Evolutionary conservation across 2,329 filamentous ascomycete species (phyloP).

Genomic region (Fusarium circinatum): DNA sequence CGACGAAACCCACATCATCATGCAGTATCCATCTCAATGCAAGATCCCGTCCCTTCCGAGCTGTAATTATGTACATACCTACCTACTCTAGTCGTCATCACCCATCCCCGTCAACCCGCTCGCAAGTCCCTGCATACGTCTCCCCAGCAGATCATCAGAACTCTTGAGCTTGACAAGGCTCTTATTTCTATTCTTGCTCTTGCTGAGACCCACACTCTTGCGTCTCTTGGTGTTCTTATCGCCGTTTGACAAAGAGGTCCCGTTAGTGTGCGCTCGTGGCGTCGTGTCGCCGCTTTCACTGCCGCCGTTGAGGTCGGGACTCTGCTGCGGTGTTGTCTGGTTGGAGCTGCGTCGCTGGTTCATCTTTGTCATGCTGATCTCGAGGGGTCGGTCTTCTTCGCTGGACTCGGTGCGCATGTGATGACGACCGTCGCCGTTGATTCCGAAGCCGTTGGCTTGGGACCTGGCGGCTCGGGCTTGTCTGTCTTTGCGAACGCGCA

Average conservation of each 20-base stretch:
- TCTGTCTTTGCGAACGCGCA: constrained; percentile 46
- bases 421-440: constrained; percentile 43
- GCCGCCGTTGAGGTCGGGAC: constrained; percentile 18
- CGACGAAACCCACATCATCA: not conserved
- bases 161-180: constrained; percentile 65
- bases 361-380: constrained; percentile 75
- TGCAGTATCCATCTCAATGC: not conserved
- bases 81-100: constrained; percentile 51
- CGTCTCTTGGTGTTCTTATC: constrained; percentile 42
- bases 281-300: constrained; percentile 34
- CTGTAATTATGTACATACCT: not conserved
- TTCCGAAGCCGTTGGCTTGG: constrained; percentile 18
- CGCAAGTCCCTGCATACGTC: constrained; percentile 68
- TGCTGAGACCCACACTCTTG: constrained; percentile 43
- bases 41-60: constrained; percentile 28
- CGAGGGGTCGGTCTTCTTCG: constrained; percentile 83
- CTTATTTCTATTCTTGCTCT: constrained; percentile 57
- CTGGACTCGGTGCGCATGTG: constrained; percentile 65
- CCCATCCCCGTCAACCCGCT: constrained; percentile 62
- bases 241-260: constrained; percentile 34
- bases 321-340: constrained; percentile 26
- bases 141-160: constrained; percentile 65
- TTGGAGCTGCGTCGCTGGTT: constrained; percentile 49
- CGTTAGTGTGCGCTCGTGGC: constrained; percentile 21
- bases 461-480: constrained; percentile 10